These are phyloP conservation scores for Botrytis sinoallii DNA, from an alignment of 2,329 filamentous ascomycete genomes.

Conservation along the genomic window DNA sequence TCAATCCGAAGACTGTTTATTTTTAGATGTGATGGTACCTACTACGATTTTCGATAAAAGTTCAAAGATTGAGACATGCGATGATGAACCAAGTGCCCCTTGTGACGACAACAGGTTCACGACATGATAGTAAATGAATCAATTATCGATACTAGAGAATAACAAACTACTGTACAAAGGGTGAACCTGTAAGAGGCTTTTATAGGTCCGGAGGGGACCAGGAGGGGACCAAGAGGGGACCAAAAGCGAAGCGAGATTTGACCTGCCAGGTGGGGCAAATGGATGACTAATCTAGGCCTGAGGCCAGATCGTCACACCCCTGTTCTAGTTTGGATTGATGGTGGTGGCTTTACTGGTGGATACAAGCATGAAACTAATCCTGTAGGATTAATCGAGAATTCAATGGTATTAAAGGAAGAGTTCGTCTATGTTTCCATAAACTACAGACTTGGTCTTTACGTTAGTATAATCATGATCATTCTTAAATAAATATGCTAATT, in stretches of 20 bases:
- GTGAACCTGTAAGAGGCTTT: too few relatives aligned
- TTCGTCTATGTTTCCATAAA: slow-evolving; percentile 37
- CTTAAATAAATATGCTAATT: not conserved
- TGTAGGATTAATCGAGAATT: slow-evolving; percentile 39
- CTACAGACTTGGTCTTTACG: slow-evolving; percentile 36
- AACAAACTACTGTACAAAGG: too few relatives aligned
- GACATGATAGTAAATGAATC: too few relatives aligned
- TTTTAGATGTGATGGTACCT: slow-evolving; percentile 47
- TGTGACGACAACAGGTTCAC: too few relatives aligned
- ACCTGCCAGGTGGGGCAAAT: too few relatives aligned
- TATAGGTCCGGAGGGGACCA: too few relatives aligned
- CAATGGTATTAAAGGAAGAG: slow-evolving; percentile 36
- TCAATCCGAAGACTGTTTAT: slow-evolving; percentile 45
- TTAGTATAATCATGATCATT: slow-evolving; percentile 18
- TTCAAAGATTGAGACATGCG: slow-evolving; percentile 21
- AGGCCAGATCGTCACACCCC: too few relatives aligned
- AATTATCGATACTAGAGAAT: too few relatives aligned
- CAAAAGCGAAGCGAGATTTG: too few relatives aligned
- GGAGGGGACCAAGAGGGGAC: too few relatives aligned
- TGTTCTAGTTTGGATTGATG: slow-evolving; percentile 26
- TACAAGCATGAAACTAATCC: slow-evolving; percentile 42
- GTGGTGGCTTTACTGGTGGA: slow-evolving; percentile 44
- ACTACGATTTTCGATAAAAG: slow-evolving; percentile 36
- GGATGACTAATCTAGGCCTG: too few relatives aligned
- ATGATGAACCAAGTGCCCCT: not conserved